These are phyloP conservation scores for Pseudodiploospora longispora DNA, from an alignment of 2,329 filamentous ascomycete species.

Conservation along the genomic window DNA sequence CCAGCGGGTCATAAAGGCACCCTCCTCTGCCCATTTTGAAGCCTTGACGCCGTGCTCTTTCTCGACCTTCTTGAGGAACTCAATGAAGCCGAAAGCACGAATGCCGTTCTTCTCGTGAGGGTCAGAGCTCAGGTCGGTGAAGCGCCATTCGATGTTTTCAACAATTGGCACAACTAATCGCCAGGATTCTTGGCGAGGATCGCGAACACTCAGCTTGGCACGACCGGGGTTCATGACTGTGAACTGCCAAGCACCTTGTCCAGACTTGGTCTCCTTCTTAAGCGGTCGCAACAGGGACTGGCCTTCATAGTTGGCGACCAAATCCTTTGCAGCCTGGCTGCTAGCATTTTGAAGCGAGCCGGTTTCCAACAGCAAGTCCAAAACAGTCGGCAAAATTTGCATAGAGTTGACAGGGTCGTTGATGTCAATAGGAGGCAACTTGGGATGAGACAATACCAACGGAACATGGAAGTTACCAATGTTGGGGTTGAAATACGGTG, in stretches of 20 bases:
- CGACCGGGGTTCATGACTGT: slow-evolving; percentile 19
- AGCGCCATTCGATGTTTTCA: slow-evolving; percentile 18
- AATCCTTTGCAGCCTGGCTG: slow-evolving; percentile 11
- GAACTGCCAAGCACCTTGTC: slow-evolving; percentile 17
- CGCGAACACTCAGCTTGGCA: slow-evolving; percentile 17
- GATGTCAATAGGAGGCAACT: slow-evolving; percentile 23
- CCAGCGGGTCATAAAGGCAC: slow-evolving; percentile 14
- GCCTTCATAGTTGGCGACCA: slow-evolving; percentile 17
- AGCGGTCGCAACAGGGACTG: slow-evolving; percentile 17
- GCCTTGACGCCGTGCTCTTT: slow-evolving; percentile 8
- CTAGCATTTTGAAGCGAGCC: slow-evolving; percentile 16
- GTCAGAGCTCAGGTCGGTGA: slow-evolving; percentile 14
- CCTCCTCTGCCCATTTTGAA: slow-evolving; percentile 14
- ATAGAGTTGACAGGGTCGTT: slow-evolving; percentile 22
- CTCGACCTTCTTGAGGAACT: slow-evolving; percentile 10
- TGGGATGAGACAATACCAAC: slow-evolving; percentile 23
- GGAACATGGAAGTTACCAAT: slow-evolving; percentile 26
- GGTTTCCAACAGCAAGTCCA: slow-evolving; percentile 24
- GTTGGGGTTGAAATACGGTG: slow-evolving; percentile 24
- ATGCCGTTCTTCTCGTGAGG: slow-evolving; percentile 13
- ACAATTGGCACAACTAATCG: slow-evolving; percentile 18
- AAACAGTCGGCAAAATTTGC: slow-evolving; percentile 25
- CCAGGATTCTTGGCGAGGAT: slow-evolving; percentile 14
- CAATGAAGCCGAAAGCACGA: slow-evolving; percentile 11
- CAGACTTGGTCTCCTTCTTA: slow-evolving; percentile 6